Conservation (phyloP, 2,329 filamentous ascomycete genomes). For the Trichoderma harzianum region DNA sequence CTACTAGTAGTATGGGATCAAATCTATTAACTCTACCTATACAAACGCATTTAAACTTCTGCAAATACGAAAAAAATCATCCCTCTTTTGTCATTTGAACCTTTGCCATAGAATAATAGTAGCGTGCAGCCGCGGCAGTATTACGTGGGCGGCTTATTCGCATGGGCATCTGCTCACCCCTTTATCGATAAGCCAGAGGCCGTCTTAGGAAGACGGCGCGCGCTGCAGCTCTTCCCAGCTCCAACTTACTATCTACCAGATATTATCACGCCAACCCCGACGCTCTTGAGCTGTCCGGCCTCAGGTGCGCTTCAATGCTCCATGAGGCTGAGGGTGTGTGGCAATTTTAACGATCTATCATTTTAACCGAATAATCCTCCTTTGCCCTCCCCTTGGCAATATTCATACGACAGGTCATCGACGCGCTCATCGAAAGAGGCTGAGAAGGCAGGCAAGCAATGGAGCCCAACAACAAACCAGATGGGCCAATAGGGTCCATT, state of each 20-base stretch:
- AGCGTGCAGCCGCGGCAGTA: not conserved
- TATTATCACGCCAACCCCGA: not conserved
- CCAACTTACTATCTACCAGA: not conserved
- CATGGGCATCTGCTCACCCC: not conserved
- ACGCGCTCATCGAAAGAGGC: not conserved
- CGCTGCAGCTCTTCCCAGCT: not conserved
- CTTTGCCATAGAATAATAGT: not conserved
- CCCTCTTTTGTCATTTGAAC: not conserved
- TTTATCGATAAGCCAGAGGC: constrained; percentile 8
- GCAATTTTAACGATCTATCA: not conserved
- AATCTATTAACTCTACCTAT: not conserved
- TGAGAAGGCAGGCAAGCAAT: constrained; percentile 21
- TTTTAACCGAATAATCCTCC: not conserved
- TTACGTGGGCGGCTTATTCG: not conserved
- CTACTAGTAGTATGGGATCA: not conserved
- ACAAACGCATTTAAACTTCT: not conserved
- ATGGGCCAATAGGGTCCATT: constrained; percentile 47
- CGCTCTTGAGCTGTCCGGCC: not conserved
- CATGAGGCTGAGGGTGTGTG: not conserved
- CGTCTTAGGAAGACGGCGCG: not conserved
- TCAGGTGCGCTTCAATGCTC: not conserved
- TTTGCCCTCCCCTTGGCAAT: not conserved
- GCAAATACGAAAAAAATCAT: not conserved
- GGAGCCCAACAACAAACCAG: constrained; percentile 26
- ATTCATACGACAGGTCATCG: not conserved